Percentiles rank a stretch among this genome's conserved stretches.
These are phyloP conservation scores for Plantago coronopus DNA, from an alignment of 305 asterid species.

Conservation along the genomic window DNA sequence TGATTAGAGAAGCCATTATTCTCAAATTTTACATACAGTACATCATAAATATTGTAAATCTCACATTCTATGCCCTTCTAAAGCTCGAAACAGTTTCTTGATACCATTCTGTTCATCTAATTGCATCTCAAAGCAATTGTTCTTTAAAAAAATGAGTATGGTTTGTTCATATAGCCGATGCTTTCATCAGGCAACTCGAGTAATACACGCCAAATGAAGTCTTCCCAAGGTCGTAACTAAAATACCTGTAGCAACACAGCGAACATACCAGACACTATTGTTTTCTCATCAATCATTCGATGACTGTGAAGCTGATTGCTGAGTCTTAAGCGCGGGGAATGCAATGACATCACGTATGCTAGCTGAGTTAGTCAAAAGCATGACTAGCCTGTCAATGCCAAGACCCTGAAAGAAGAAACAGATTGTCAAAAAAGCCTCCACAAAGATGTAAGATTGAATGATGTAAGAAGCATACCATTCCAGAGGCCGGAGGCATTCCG, in stretches of 20 bases:
- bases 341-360: constrained; percentile 86
- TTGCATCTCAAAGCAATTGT: neutral
- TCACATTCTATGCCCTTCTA: neutral
- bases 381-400: constrained; percentile 91
- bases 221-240: neutral
- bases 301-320: constrained; percentile 23
- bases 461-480: constrained; percentile 59
- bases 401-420: constrained; percentile 46
- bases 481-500: constrained; percentile 99
- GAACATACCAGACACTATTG: neutral
- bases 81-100: neutral
- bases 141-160: neutral
- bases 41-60: neutral
- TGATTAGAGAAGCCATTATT: too few species aligned
- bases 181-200: neutral
- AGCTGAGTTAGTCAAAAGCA: constrained; percentile 86
- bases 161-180: neutral
- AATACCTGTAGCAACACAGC: neutral
- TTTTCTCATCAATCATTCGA: neutral
- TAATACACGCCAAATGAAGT: neutral
- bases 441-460: neutral
- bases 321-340: constrained; percentile 81
- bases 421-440: neutral
- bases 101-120: neutral
- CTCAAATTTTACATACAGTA: neutral